Evolutionary conservation across 2,329 filamentous ascomycete species (phyloP), one percentile per base, ranked within the genome.

Genomic region (Zasmidium citrigriseum): DNA sequence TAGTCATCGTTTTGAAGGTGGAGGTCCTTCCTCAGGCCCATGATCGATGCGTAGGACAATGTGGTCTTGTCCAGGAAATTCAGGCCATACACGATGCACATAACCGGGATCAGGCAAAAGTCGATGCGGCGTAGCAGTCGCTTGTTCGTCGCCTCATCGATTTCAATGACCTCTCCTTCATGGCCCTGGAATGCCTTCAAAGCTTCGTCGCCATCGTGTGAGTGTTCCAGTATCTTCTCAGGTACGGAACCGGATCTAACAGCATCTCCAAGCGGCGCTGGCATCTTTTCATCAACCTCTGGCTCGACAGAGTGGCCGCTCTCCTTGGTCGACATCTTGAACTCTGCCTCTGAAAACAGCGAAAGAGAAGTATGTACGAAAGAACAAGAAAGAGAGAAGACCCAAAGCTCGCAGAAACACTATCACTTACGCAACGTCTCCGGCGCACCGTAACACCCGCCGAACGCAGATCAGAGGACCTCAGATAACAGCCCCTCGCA

Each of bases 61-160:
- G 79, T 80, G 0, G 81, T 82, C 68, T 88, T 87, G 72, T 88
- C 85, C 1, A 85, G 75, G 62, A 82, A 87, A 60, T 87, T 84
- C 4, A 86, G 72, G n/a, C 82, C 79, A 65, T 87, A 87, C 0
- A 82, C 65, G 63, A 77, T 55, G 73, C 83, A 85, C 70, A 87
- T 78, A 25, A 85, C 72, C 0, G 83, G 84, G 80, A 86, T 83
- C 62, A 86, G 72, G 67, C 85, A 82, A 79, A 77, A 81, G 70
- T 89, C 86, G 59, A 89, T 87, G 54, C 78, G 82, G 18, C 78
- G 74, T n/a, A 88, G 67, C 16, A 89, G 68, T n/a, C 82, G 75
- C 62, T 79, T 83, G 64, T 84, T 86, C 22, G 82, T 84, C 48
- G 78, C 79, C 62, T 81, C 82, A 54, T 83, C 83, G 34, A 87